A percentile compares a stretch with the other conserved stretches of the same genome.
These are phyloP conservation scores for Microcos paniculata DNA, from an alignment of 345 rosid genomes.

Conservation along the genomic window DNA sequence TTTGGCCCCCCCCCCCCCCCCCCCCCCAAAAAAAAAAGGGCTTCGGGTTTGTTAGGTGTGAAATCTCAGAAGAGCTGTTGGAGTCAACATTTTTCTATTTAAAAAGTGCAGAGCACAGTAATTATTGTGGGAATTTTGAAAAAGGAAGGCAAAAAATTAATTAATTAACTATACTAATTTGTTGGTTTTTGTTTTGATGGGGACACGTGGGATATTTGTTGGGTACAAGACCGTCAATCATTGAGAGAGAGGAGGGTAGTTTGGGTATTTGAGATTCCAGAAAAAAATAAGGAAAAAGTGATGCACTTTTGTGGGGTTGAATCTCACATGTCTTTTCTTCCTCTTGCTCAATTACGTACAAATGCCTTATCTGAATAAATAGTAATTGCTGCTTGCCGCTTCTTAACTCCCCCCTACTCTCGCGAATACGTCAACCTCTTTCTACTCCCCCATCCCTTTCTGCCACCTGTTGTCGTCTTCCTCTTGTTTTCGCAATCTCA, in stretches of 20 bases:
- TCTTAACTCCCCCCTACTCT: background rate
- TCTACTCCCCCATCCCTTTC: background rate
- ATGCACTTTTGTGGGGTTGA: conserved; percentile 34
- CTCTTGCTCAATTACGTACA: conserved; percentile 2
- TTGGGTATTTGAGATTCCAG: background rate
- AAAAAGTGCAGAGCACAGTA: background rate
- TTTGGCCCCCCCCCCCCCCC: no score
- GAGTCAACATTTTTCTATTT: background rate
- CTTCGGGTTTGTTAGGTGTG: background rate
- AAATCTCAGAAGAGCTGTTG: background rate
- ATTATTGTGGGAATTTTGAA: background rate
- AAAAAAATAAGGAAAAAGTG: conserved; percentile 5
- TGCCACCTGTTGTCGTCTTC: background rate
- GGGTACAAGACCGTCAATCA: background rate
- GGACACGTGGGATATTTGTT: background rate
- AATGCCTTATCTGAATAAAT: conserved; percentile 32
- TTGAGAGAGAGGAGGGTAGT: conserved; percentile 11
- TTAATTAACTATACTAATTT: no score
- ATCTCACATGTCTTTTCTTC: conserved; percentile 31
- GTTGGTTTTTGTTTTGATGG: background rate
- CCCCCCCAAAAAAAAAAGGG: no score
- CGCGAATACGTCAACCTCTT: background rate
- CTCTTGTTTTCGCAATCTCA: background rate
- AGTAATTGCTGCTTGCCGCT: background rate
- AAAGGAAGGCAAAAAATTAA: no score